Base-by-base conservation (phyloP, 768 basidiomycete genomes). In the Panaeolus cyanescens region DNA sequence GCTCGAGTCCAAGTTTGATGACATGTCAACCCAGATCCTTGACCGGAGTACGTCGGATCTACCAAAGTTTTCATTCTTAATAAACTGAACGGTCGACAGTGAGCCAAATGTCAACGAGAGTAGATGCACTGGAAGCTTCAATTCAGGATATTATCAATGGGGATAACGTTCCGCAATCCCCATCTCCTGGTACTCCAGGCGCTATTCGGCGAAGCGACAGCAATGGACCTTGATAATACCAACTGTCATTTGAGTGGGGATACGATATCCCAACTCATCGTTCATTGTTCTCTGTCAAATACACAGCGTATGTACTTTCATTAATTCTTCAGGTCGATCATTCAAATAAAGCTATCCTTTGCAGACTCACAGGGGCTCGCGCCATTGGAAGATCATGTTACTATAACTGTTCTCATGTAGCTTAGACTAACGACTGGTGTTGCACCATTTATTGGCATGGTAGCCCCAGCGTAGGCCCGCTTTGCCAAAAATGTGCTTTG, bases 131-230 rank as follows among this genome's bases (percentile, higher is more conserved):
- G 31, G 95, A 97, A 70, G 87, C 87, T 17, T 87, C 95, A 10
- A 95, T 97, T 59, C 93, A 95, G 66, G 95, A 96, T 68, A 91
- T 96, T 54, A 95, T 97, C 70, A 92, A 89, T 62, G 87, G 86
- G 30, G 91, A 91, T 61, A 85, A 80, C 64, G 75, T 86, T 36
- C 85, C 88, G 10, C 84, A 86, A 64, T 90, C 89, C 4, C 88
- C 90, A 6, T 80, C 85, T 3, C 75, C 75, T 25, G 74, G 71
- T 15, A 75, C 77, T 7, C 72, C 75, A 31, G 65, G 67, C n/a
- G 72, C 72, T 17, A 72, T 80, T 45, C 77, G 82, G 63, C 77
- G 81, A 68, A 80, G 72, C 63, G 79, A 80, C 34, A 84, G 75
- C 53, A 50, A 34, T 37, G 62, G 59, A 15, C 22, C 30, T 28